Percentiles rank a stretch among this genome's conserved stretches.
These are phyloP conservation scores for Myxozyma mucilagina DNA, from an alignment of 805 yeast genomes.

Conservation along the genomic window DNA sequence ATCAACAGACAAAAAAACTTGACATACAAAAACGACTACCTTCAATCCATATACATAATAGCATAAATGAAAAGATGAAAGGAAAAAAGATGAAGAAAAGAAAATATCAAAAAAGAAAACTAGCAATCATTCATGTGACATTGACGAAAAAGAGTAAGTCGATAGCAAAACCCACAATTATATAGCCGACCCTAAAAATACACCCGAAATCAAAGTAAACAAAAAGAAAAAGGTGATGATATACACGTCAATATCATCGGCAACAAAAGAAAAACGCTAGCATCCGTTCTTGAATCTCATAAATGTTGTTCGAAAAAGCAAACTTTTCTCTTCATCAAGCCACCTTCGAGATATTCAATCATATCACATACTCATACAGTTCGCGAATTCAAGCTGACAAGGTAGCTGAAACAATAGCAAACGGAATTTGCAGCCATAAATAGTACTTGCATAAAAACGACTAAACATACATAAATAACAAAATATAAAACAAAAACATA, in stretches of 20 bases:
- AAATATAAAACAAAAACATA: neutral
- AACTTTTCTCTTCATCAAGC: neutral
- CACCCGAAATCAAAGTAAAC: slow-evolving; percentile 1
- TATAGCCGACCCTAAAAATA: slow-evolving; percentile 11
- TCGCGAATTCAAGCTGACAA: neutral
- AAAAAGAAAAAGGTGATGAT: neutral
- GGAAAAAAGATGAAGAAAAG: slow-evolving; percentile 21
- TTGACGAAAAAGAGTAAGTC: slow-evolving; percentile 10
- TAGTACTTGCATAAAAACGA: neutral
- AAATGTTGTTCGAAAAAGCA: neutral
- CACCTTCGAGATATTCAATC: neutral
- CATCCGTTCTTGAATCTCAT: neutral
- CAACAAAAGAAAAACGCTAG: neutral
- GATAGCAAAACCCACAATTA: slow-evolving; percentile 11
- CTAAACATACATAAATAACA: neutral
- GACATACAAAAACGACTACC: neutral
- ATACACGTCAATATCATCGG: neutral
- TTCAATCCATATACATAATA: slow-evolving; percentile 2
- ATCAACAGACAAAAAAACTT: no score
- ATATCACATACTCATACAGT: neutral
- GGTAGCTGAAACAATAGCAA: neutral
- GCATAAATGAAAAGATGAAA: neutral
- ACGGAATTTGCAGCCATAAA: neutral
- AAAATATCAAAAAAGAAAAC: slow-evolving; percentile 12
- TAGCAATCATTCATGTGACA: slow-evolving; percentile 15